phyloP scores from a whole-genome alignment of 2,329 filamentous ascomycete genomes.

The Cytospora schulzeri region DNA sequence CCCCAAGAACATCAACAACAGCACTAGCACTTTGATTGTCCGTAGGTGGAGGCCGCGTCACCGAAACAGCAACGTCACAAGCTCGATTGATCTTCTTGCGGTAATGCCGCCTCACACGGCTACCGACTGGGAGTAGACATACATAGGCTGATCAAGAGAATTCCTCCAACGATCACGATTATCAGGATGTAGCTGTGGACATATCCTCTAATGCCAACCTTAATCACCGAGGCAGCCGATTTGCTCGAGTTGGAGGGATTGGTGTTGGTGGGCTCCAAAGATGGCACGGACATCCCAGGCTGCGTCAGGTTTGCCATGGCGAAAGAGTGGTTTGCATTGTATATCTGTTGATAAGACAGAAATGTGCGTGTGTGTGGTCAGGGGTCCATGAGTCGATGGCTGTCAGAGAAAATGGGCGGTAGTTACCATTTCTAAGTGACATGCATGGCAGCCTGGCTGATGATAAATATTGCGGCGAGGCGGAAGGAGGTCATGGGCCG shows the following conservation, averaged over 20 bases:
- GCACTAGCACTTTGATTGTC: background rate
- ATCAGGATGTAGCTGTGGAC: background rate
- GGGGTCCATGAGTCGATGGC: background rate
- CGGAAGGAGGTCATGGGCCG: no score
- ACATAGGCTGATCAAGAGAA: background rate
- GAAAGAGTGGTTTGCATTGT: background rate
- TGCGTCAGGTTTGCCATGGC: background rate
- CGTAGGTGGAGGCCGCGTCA: background rate
- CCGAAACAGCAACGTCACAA: background rate
- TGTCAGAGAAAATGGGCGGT: background rate
- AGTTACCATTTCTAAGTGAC: background rate
- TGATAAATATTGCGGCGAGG: no score
- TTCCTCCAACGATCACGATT: background rate
- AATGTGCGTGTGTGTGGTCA: background rate
- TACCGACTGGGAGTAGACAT: background rate
- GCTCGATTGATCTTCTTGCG: background rate
- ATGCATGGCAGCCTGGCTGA: no score
- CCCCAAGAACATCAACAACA: background rate
- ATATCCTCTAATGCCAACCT: background rate
- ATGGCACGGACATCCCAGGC: background rate
- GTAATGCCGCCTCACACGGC: background rate
- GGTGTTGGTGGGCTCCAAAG: background rate
- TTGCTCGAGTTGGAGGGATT: background rate
- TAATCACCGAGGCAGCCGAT: background rate
- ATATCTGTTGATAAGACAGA: background rate